Evolutionary conservation across 305 asterid species (phyloP).

Genomic region (Petunia hybrid): DNA sequence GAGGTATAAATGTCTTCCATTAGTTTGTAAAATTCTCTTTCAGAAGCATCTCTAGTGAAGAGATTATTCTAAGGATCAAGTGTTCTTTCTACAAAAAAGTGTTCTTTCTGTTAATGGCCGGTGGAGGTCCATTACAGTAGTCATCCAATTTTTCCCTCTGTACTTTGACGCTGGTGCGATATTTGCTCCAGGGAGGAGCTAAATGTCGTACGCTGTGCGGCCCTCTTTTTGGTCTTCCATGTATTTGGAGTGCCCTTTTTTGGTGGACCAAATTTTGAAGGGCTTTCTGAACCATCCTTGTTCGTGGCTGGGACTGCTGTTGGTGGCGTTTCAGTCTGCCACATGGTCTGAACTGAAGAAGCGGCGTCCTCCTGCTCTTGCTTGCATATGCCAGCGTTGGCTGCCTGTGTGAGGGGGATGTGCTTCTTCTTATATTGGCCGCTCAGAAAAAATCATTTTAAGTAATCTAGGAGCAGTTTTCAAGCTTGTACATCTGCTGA

Average conservation of each 20-base stretch:
- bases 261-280: constrained; percentile 83
- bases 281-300: constrained; percentile 90
- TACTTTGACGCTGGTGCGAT: constrained; percentile 97
- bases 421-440: constrained; percentile 82
- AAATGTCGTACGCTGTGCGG: constrained; percentile 98
- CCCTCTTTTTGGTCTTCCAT: constrained; percentile 66
- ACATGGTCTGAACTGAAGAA: constrained; percentile 81
- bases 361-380: constrained; percentile 84
- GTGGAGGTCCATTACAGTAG: constrained; percentile 57
- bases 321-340: constrained; percentile 81
- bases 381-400: constrained; percentile 82
- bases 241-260: constrained; percentile 42
- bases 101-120: constrained; percentile 37
- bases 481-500: constrained; percentile 54
- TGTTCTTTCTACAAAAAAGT: neutral
- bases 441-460: constrained; percentile 53
- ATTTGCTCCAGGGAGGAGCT: constrained; percentile 99
- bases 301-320: constrained; percentile 76
- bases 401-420: constrained; percentile 68
- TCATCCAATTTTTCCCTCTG: constrained; percentile 61
- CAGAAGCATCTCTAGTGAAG: neutral
- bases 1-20: constrained; percentile 64
- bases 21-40: constrained; percentile 11
- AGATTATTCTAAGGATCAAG: constrained; percentile 32
- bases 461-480: constrained; percentile 47